phyloP scores from a whole-genome alignment of 2,329 filamentous ascomycete species.

The Cordyceps militaris region DNA sequence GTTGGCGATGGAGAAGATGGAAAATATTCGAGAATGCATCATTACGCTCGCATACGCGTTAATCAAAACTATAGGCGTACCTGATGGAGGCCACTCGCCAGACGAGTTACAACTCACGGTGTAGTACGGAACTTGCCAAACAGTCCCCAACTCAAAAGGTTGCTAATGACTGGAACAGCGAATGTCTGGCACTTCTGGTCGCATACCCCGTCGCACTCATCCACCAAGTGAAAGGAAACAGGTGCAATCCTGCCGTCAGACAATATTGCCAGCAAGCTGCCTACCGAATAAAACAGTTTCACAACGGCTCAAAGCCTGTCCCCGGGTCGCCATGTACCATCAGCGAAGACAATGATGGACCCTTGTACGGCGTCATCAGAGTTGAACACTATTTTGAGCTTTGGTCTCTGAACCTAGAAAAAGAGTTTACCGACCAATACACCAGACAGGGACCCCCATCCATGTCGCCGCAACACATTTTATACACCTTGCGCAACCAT shows the following conservation, averaged over 20 bases:
- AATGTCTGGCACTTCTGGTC: conserved; percentile 21
- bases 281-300: conserved; percentile 15
- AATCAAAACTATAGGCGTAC: conserved; percentile 17
- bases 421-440: conserved; percentile 16
- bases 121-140: conserved; percentile 17
- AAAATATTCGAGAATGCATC: conserved; percentile 15
- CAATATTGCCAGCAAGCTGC: conserved; percentile 19
- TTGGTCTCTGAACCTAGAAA: conserved; percentile 21
- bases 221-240: conserved; percentile 20
- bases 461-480: conserved; percentile 19
- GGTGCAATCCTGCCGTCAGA: conserved; percentile 20
- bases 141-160: neutral
- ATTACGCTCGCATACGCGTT: conserved; percentile 19
- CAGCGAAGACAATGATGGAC: neutral
- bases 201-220: conserved; percentile 22
- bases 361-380: neutral
- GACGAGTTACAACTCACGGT: conserved; percentile 17
- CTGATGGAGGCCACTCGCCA: neutral
- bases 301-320: conserved; percentile 1
- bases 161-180: conserved; percentile 17
- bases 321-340: neutral
- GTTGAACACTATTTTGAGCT: conserved; percentile 23
- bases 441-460: conserved; percentile 14
- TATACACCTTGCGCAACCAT: conserved; percentile 22
- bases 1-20: conserved; percentile 19